phyloP scores from a whole-genome alignment of 495 filamentous ascomycete species.

The Apiosordaria backusii region DNA sequence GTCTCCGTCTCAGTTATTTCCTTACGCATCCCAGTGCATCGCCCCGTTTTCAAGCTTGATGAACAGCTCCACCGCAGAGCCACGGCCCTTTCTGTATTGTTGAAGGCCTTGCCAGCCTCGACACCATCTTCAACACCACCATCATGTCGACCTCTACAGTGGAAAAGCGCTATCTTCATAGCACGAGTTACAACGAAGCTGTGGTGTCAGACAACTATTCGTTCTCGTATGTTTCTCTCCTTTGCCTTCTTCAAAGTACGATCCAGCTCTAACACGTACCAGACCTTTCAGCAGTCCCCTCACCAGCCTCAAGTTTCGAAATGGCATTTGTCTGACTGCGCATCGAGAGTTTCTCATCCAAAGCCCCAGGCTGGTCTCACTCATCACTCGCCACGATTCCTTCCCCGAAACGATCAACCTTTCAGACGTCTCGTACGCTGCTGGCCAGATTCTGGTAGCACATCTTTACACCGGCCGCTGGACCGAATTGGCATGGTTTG shows the following conservation, averaged over 20 bases:
- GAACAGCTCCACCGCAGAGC: not conserved
- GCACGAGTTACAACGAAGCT: not conserved
- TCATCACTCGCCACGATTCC: constrained; percentile 4
- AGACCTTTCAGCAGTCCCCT: constrained; percentile 30
- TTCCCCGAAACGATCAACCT: constrained; percentile 13
- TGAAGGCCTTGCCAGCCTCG: not conserved
- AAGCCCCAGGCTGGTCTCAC: constrained; percentile 13
- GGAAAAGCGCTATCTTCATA: not conserved
- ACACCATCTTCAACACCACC: not conserved
- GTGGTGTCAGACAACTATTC: not conserved
- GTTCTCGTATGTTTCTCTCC: not conserved
- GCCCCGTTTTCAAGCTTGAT: not conserved
- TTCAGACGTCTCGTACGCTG: constrained; percentile 10
- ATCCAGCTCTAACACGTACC: not conserved
- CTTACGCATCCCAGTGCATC: not conserved
- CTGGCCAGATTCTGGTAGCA: constrained; percentile 32
- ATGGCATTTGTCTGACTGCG: constrained; percentile 16
- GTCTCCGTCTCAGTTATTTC: not conserved
- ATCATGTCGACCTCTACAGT: not conserved
- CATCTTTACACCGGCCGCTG: constrained; percentile 19
- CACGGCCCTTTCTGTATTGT: not conserved
- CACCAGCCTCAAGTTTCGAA: constrained; percentile 16
- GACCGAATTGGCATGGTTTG: not conserved
- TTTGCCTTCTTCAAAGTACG: not conserved
- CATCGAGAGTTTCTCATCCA: constrained; percentile 19